phyloP scores from a whole-genome alignment of 208 protist species.

The Wallacemonas rigidus region DNA sequence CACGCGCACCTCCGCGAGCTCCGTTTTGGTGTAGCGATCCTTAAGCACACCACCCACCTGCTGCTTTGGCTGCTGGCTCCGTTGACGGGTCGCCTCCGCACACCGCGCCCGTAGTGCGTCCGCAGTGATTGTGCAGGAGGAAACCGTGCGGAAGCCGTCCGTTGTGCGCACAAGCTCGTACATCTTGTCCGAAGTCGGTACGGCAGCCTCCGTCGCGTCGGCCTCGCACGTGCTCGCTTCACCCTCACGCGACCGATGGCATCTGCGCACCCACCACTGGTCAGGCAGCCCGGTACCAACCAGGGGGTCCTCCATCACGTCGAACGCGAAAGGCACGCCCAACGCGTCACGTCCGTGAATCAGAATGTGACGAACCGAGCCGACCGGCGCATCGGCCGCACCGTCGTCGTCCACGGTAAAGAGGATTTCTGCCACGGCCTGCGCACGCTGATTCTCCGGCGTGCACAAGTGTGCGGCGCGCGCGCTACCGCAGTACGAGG shows the following conservation, averaged over 20 bases:
- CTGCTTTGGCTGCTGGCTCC: background rate
- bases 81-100: background rate
- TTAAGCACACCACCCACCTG: conserved; percentile 40
- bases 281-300: conserved; percentile 58
- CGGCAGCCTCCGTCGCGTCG: background rate
- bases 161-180: conserved; percentile 66
- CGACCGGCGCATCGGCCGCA: background rate
- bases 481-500: conserved; percentile 72
- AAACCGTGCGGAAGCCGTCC: conserved; percentile 53
- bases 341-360: conserved; percentile 55
- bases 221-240: background rate
- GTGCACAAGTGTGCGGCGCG: conserved; percentile 23
- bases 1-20: conserved; percentile 43
- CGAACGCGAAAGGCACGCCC: conserved; percentile 48
- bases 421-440: conserved; percentile 61
- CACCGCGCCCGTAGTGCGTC: conserved; percentile 26
- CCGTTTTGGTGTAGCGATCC: conserved; percentile 31
- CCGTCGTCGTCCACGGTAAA: conserved; percentile 41
- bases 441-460: conserved; percentile 44
- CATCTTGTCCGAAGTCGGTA: background rate
- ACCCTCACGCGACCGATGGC: conserved; percentile 20
- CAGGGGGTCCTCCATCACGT: conserved; percentile 25
- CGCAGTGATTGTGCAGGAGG: conserved; percentile 29
- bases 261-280: conserved; percentile 73
- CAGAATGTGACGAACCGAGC: conserved; percentile 14